phyloP scores from a whole-genome alignment of 352 stramenopile species.

The Phytopythium delawarense region DNA sequence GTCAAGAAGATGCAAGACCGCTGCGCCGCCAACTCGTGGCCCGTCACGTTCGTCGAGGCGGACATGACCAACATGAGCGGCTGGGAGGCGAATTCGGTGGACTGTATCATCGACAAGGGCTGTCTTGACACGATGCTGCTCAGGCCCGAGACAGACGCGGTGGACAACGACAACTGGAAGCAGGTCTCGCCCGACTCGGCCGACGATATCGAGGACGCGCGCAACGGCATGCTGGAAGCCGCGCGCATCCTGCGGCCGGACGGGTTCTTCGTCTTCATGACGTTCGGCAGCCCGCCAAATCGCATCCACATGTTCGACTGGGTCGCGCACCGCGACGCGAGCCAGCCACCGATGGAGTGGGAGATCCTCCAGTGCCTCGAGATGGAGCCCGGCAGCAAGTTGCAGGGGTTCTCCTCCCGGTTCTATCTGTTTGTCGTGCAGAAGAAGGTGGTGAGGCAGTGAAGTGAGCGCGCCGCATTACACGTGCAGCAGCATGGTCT shows the following conservation, averaged over 20 bases:
- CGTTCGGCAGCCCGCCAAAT: slow-evolving; percentile 46
- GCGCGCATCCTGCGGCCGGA: slow-evolving; percentile 33
- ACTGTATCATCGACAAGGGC: slow-evolving; percentile 55
- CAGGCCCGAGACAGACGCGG: slow-evolving; percentile 37
- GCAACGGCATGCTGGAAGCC: slow-evolving; percentile 34
- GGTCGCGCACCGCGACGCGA: slow-evolving; percentile 10
- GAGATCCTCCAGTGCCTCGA: slow-evolving; percentile 51
- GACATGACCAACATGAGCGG: slow-evolving; percentile 44
- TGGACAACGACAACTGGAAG: slow-evolving; percentile 38
- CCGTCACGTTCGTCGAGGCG: slow-evolving; percentile 32
- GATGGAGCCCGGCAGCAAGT: slow-evolving; percentile 29
- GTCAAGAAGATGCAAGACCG: slow-evolving; percentile 42
- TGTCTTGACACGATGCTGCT: slow-evolving; percentile 58
- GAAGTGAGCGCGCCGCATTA: neutral
- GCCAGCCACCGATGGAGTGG: slow-evolving; percentile 26
- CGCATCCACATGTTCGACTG: slow-evolving; percentile 51
- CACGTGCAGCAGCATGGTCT: too few species aligned
- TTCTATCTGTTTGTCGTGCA: slow-evolving; percentile 52
- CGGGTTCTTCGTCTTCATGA: slow-evolving; percentile 40
- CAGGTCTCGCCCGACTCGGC: slow-evolving; percentile 29
- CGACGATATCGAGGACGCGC: slow-evolving; percentile 33
- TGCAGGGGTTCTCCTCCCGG: slow-evolving; percentile 30
- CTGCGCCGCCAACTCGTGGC: slow-evolving; percentile 25
- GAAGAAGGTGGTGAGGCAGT: slow-evolving; percentile 26
- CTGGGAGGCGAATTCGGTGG: slow-evolving; percentile 29